Evolutionary conservation across 73 alveolate genomes (phyloP), one percentile per base, ranked within the genome.

Genomic region (Durusdinium trenchii): DNA sequence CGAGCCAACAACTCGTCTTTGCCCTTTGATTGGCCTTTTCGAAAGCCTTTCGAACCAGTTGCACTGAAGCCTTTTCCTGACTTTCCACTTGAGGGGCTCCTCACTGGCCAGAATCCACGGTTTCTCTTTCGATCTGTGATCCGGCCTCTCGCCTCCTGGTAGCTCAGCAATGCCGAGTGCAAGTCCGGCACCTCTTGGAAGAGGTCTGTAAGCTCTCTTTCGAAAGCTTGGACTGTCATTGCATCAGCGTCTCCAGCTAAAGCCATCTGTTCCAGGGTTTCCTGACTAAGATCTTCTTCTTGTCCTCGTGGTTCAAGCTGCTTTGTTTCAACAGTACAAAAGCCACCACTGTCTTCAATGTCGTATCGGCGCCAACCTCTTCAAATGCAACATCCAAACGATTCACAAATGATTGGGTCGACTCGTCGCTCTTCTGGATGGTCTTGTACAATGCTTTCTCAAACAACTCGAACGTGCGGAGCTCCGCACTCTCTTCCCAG

Each of bases 181-280:
- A 86, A 4, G 0, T 54, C 95, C 0, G 95, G 95, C 3, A 47
- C 46, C 2, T 86, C 95, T 46, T 86, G 95, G 47, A 86, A 4
- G 46, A 86, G 60, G 36, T 43, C 76, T 30, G 54, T 82, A 38
- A 86, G 69, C 62, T 86, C 95, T 30, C 16, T 45, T n/a, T 86
- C 95, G n/a, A 86, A 86, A n/a, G n/a, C 36, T 3, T 86, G 95
- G 35, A 86, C 46, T 28, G 28, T 30, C 12, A 35, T 4, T 0
- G 95, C 95, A 20, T 86, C 95, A 3, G 40, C 47, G 47, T 86
- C 95, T 4, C 23, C 79, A 16, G 43, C 81, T 3, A 82, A 57
- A 3, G 42, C n/a, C 16, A 86, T 4, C 30, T 32, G n/a, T 6
- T 86, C 95, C 30, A 54, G 32, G 40, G 14, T 30, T 47, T 86